These are phyloP conservation scores for Dictyostelium intermedium DNA, from an alignment of 78 protist species.

Conservation along the genomic window DNA sequence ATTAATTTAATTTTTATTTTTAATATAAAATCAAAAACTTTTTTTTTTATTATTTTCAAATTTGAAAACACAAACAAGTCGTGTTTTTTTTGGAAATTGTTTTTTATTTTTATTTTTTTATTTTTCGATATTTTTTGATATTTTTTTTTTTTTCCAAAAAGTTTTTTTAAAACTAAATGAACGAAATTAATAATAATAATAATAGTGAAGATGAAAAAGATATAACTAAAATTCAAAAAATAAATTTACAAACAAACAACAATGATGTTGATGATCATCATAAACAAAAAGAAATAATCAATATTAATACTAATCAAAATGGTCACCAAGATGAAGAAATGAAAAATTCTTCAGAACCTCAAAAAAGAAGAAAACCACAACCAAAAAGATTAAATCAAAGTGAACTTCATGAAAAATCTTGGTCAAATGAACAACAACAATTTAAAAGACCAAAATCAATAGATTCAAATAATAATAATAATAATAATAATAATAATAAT, in stretches of 20 bases:
- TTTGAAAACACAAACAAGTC: background rate
- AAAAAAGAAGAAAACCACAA: background rate
- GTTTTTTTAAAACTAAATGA: background rate
- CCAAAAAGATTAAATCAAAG: background rate
- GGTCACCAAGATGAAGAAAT: background rate
- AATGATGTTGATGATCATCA: too few species aligned
- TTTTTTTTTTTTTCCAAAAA: background rate
- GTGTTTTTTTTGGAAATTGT: too few species aligned
- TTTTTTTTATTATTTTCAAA: background rate
- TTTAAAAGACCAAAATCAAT: background rate
- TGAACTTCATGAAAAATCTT: background rate
- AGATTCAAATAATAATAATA: background rate
- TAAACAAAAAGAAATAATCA: background rate
- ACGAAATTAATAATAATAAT: background rate
- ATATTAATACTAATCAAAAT: background rate
- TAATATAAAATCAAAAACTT: background rate
- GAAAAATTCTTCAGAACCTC: background rate
- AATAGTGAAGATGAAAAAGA: background rate
- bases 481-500: constrained; percentile 3
- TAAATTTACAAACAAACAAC: background rate
- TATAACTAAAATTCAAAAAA: background rate
- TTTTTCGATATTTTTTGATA: background rate
- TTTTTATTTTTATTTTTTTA: background rate
- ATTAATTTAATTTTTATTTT: background rate
- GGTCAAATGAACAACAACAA: background rate